Evolutionary conservation across 495 filamentous ascomycete genomes (phyloP).

Genomic region (Pseudotulostoma volvatum): DNA sequence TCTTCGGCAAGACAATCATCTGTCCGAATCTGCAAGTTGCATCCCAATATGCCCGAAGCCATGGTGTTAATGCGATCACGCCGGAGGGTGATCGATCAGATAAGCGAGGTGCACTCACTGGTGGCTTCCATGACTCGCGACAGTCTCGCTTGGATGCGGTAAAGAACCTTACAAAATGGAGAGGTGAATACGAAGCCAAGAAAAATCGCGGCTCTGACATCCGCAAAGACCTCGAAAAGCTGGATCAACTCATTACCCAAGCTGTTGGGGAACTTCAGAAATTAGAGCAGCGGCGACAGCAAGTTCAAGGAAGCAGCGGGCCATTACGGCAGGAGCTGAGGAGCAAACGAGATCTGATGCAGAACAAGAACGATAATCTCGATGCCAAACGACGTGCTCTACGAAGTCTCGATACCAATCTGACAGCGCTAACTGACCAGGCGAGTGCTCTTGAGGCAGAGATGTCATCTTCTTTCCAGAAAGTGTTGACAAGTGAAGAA

Average conservation of each 20-base stretch:
- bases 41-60: constrained; percentile 74
- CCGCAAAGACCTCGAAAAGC: constrained; percentile 47
- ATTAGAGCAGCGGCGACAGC: constrained; percentile 58
- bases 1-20: constrained; percentile 91
- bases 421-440: constrained; percentile 60
- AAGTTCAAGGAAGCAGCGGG: constrained; percentile 68
- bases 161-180: constrained; percentile 54
- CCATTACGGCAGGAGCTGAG: constrained; percentile 60
- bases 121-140: constrained; percentile 75
- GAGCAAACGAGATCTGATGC: constrained; percentile 50
- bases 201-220: constrained; percentile 40
- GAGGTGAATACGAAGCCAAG: constrained; percentile 56
- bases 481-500: constrained; percentile 66
- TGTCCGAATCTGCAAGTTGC: constrained; percentile 78
- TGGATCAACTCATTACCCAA: constrained; percentile 74
- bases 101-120: constrained; percentile 85
- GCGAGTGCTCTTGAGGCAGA: constrained; percentile 61
- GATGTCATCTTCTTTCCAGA: constrained; percentile 76
- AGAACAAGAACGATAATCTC: constrained; percentile 56
- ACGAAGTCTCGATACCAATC: constrained; percentile 57
- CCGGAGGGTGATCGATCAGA: constrained; percentile 86
- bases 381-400: constrained; percentile 51
- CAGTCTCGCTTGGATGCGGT: constrained; percentile 74
- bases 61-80: constrained; percentile 83
- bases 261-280: constrained; percentile 70